A percentile compares a stretch with the other conserved stretches of the same genome.
Conservation (phyloP, 257 asterid species). For the Nicotiana tomentosiformis region DNA sequence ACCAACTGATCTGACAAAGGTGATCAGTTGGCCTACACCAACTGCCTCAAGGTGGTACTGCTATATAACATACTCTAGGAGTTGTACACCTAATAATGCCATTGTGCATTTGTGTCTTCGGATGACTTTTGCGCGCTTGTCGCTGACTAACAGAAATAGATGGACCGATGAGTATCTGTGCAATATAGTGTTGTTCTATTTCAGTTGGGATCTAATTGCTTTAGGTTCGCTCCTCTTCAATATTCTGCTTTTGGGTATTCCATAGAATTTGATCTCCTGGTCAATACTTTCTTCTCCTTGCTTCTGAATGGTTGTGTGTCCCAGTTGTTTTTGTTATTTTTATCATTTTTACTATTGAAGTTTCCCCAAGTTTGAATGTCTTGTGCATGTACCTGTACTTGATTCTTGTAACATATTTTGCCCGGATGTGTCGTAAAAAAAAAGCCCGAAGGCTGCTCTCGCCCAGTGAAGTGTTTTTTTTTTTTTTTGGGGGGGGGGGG, state of each 20-base stretch:
- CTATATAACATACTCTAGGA: background rate
- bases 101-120: background rate
- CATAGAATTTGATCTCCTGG: background rate
- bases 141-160: background rate
- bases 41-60: background rate
- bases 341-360: background rate
- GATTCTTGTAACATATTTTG: background rate
- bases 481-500: no score
- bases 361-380: background rate
- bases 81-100: background rate
- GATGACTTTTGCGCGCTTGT: background rate
- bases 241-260: background rate
- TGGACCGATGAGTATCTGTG: background rate
- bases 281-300: background rate
- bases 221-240: background rate
- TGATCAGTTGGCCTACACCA: background rate
- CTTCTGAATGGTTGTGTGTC: background rate
- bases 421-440: no score
- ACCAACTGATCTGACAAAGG: background rate
- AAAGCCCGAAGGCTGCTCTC: no score
- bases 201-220: background rate
- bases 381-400: background rate
- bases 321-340: background rate
- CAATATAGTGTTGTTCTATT: background rate
- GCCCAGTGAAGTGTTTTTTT: no score